Base-by-base conservation (phyloP, 2,329 filamentous ascomycete genomes). In the Erysiphe neolycopersici region DNA sequence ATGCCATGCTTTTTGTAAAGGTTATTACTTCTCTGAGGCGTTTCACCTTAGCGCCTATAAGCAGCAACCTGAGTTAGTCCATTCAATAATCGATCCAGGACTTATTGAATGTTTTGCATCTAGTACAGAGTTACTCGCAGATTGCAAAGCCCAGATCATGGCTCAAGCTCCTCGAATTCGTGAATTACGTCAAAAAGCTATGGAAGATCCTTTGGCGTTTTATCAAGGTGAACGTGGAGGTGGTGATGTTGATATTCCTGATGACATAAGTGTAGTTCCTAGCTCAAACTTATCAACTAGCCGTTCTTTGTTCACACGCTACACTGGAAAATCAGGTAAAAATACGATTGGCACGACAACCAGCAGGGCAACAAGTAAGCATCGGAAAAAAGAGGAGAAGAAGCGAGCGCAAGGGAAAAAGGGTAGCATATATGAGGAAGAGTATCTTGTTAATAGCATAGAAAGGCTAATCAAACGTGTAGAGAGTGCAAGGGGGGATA, bases 371-470 rank as follows among this genome's bases (percentile, higher is more conserved):
- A 93, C 83, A 36, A 79, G 73, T 55, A 92, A 89, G 65, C 94
- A 92, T 56, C 74, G 84, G 43, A 68, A 78, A 19, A 69, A 84
- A 17, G 89, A 98, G 60, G 89, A 98, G 65, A 75, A 92, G 59
- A 98, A 98, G 68, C 74, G 87, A 14, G 89, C 89, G 0, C 67
- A 83, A 8, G 89, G 89, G 19, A 87, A 93, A 59, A 95, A 95
- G 64, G 89, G 89, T 11, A 93, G 82, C 14, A 81, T 98, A 5
- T 98, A 98, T 59, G 89, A 98, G 59, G 87, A 95, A 56, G 89
- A 95, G 60, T 98, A 98, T 59, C 70, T 98, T 5, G 76, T 93
- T 46, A 89, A 85, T 58, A 87, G 78, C 51, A 75, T 95, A 32
- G 71, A 77, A 12, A 68, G 89, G 19, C 66, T 98, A 31, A 71